Evolutionary conservation across 1,284 basidiomycete genomes (phyloP), one percentile per base, ranked within the genome.

Genomic region (Malassezia caprae): DNA sequence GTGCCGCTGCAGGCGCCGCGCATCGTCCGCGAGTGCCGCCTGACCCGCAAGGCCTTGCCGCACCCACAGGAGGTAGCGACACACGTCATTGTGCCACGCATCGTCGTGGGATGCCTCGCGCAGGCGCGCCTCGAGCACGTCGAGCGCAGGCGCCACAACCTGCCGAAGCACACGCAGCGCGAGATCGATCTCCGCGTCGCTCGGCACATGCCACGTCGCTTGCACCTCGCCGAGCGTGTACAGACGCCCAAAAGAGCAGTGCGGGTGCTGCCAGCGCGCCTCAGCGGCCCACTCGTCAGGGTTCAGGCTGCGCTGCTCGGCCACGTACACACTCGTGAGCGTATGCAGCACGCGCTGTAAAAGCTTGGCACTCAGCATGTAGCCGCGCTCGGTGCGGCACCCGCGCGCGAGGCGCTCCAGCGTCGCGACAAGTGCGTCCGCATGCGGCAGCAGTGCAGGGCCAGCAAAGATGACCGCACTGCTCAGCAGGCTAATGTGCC

Each of bases 341-440:
- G 87, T 86, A 64, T 84, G 81, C 51, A 96, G 76, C 13, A 90
- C 78, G 47, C 88, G 83, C 41, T 85, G 83, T 46, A 96, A 79
- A 47, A 96, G 77, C 45, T 85, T 82, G 3, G 87, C 88, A 2
- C 85, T 84, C 55, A 86, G 84, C 24, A 82, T 83, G 76, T 88
- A 98, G 15, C 89, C 89, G 58, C 90, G 83, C 77, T 98, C 93
- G 61, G 84, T 86, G 77, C 86, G 85, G 32, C 88, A 87, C 66
- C 83, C 84, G 41, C 87, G 83, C 30, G 86, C 79, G 37, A 96
- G 80, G 47, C 86, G 76, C 2, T 77, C 76, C 30, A 96, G 69
- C 6, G 96, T 78, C 13, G 80, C 79, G 21, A 94, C 63, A 41
- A 94, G 78, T 28, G 83, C 79, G 8, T 80, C 76, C 70, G 82